Conservation (phyloP, 2,329 filamentous ascomycete species). For the Phaeoacremonium minimum region DNA sequence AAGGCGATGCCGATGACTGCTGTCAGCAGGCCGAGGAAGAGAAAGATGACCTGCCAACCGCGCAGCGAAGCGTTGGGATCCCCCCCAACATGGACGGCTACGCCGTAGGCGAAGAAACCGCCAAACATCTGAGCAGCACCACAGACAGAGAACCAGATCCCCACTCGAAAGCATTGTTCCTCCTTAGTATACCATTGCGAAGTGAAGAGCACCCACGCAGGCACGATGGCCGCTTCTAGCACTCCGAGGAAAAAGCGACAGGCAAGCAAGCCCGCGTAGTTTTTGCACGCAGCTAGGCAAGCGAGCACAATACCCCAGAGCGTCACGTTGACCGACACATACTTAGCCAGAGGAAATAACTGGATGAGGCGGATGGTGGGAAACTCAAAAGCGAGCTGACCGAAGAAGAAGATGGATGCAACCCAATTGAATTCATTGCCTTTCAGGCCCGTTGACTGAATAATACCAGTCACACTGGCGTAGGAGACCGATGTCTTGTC, state of each 20-base stretch:
- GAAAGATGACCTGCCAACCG: slow-evolving; percentile 31
- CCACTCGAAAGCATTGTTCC: slow-evolving; percentile 15
- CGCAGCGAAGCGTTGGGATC: slow-evolving; percentile 20
- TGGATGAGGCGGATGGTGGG: slow-evolving; percentile 31
- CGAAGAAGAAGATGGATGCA: slow-evolving; percentile 27
- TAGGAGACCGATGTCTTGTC: slow-evolving; percentile 19
- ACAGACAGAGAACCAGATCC: slow-evolving; percentile 18
- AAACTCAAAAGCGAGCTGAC: slow-evolving; percentile 29
- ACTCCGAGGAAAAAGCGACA: slow-evolving; percentile 19
- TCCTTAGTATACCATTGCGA: slow-evolving; percentile 21
- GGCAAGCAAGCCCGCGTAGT: slow-evolving; percentile 10
- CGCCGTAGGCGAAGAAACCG: slow-evolving; percentile 28
- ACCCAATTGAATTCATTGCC: slow-evolving; percentile 39
- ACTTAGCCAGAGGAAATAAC: slow-evolving; percentile 30
- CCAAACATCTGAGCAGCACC: slow-evolving; percentile 29
- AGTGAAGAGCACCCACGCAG: slow-evolving; percentile 23
- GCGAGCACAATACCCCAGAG: slow-evolving; percentile 23
- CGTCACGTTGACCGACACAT: slow-evolving; percentile 26
- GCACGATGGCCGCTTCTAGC: slow-evolving; percentile 18
- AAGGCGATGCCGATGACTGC: slow-evolving; percentile 21
- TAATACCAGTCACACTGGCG: slow-evolving; percentile 16
- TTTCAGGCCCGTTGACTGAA: slow-evolving; percentile 24
- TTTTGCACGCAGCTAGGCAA: slow-evolving; percentile 3
- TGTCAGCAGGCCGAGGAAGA: slow-evolving; percentile 25
- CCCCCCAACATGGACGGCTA: slow-evolving; percentile 17